Percentiles rank a stretch among this genome's conserved stretches.
Conservation (phyloP, 371 early-diverging fungal species). For the Synchytrium microbalum region DNA sequence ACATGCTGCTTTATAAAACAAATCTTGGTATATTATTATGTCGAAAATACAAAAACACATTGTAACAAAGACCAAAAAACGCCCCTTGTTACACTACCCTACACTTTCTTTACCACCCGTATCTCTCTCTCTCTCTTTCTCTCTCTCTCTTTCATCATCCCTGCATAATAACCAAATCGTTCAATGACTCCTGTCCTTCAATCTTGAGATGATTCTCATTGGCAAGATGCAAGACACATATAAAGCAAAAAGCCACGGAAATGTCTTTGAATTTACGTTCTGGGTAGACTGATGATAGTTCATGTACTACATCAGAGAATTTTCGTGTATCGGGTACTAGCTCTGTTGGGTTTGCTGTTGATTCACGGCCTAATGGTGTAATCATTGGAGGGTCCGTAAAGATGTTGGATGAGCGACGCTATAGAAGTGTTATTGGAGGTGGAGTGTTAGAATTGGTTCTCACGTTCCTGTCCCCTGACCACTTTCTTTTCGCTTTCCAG, state of each 20-base stretch:
- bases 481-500: not conserved
- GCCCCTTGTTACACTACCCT: not conserved
- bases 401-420: not conserved
- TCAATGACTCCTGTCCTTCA: not conserved
- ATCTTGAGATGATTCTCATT: slow-evolving; percentile 74
- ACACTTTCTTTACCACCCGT: not conserved
- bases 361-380: not conserved
- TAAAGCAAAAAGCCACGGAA: slow-evolving; percentile 92
- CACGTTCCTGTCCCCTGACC: too few species aligned
- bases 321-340: slow-evolving; percentile 8
- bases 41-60: not conserved
- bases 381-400: not conserved
- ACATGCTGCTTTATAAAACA: not conserved
- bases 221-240: slow-evolving; percentile 90
- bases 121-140: not conserved
- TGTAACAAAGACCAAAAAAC: not conserved
- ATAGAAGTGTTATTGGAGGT: too few species aligned
- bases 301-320: slow-evolving; percentile 65
- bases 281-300: slow-evolving; percentile 64
- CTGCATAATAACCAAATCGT: slow-evolving; percentile 3
- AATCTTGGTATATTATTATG: not conserved
- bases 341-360: slow-evolving; percentile 7
- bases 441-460: too few species aligned
- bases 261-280: slow-evolving; percentile 74
- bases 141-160: not conserved